phyloP scores from a whole-genome alignment of 2,329 filamentous ascomycete genomes.

The Colletotrichum lini region DNA sequence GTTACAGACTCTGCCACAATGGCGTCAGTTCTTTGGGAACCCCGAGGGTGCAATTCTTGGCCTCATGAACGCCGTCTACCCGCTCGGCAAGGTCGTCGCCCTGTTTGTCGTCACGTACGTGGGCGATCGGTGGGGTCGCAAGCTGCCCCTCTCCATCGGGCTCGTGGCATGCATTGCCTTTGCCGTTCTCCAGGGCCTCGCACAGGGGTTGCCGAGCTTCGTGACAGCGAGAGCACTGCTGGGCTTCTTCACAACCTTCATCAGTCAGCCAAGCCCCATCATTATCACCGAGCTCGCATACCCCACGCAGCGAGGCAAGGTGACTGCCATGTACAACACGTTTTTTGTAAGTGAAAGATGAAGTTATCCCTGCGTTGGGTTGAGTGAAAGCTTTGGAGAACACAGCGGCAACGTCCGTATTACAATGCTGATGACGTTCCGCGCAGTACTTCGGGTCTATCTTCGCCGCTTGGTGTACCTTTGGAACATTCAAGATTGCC shows the following conservation, averaged over 20 bases:
- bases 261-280: conserved; percentile 50
- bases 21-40: conserved; percentile 53
- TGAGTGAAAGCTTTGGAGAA: neutral
- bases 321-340: conserved; percentile 62
- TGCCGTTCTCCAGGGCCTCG: conserved; percentile 48
- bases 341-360: conserved; percentile 40
- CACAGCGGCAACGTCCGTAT: neutral
- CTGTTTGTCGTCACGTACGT: conserved; percentile 41
- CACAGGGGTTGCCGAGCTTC: conserved; percentile 47
- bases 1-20: conserved; percentile 54
- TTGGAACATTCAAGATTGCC: conserved; percentile 52
- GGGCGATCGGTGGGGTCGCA: conserved; percentile 54
- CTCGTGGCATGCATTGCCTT: conserved; percentile 50
- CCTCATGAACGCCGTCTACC: conserved; percentile 35
- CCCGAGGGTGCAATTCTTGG: conserved; percentile 28
- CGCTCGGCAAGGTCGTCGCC: conserved; percentile 32
- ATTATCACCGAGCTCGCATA: conserved; percentile 54
- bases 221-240: conserved; percentile 52
- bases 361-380: too few relatives aligned
- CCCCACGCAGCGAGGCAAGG: conserved; percentile 51
- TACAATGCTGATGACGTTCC: neutral
- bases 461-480: conserved; percentile 48
- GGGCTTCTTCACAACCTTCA: conserved; percentile 51
- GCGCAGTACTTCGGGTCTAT: conserved; percentile 54
- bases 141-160: conserved; percentile 50